Evolutionary conservation across 2,329 filamentous ascomycete species (phyloP).

Genomic region (Seiridium unicorne): DNA sequence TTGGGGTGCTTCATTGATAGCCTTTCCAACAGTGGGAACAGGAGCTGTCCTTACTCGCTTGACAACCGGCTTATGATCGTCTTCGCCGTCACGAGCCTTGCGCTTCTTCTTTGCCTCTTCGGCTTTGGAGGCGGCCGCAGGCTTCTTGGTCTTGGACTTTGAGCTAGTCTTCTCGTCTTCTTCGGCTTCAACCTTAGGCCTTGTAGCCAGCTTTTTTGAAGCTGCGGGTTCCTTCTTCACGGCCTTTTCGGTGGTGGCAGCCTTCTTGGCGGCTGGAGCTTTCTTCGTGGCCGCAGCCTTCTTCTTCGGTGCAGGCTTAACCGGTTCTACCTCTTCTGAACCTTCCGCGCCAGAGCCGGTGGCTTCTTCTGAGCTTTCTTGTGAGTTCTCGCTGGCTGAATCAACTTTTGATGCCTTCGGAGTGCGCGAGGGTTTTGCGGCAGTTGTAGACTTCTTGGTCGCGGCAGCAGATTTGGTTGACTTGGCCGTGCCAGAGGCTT

Average conservation of each 20-base stretch:
- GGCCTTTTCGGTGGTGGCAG: conserved; percentile 6
- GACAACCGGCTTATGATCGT: conserved; percentile 23
- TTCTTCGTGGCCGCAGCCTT: conserved; percentile 7
- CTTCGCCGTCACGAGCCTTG: conserved; percentile 11
- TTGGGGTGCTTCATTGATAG: conserved; percentile 21
- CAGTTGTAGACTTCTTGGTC: conserved; percentile 11
- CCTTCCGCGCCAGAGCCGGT: conserved; percentile 13
- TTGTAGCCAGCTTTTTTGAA: conserved; percentile 12
- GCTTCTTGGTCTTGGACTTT: not conserved
- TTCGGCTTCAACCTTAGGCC: conserved; percentile 13
- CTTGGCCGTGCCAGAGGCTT: not conserved
- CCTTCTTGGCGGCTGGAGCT: conserved; percentile 3
- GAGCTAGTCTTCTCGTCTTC: conserved; percentile 2
- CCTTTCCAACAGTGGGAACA: conserved; percentile 17
- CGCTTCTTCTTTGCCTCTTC: conserved; percentile 11
- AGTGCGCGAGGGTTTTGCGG: not conserved
- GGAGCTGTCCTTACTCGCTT: conserved; percentile 13
- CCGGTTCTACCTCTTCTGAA: conserved; percentile 6
- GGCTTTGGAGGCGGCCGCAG: not conserved
- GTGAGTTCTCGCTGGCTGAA: not conserved
- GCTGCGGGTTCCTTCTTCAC: not conserved
- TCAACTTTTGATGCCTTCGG: not conserved
- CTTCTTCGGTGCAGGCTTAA: conserved; percentile 15
- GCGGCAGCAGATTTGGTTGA: not conserved
- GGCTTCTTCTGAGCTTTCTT: not conserved